Evolutionary conservation across 331 rosid species (phyloP).

Genomic region (Quercus lobata): DNA sequence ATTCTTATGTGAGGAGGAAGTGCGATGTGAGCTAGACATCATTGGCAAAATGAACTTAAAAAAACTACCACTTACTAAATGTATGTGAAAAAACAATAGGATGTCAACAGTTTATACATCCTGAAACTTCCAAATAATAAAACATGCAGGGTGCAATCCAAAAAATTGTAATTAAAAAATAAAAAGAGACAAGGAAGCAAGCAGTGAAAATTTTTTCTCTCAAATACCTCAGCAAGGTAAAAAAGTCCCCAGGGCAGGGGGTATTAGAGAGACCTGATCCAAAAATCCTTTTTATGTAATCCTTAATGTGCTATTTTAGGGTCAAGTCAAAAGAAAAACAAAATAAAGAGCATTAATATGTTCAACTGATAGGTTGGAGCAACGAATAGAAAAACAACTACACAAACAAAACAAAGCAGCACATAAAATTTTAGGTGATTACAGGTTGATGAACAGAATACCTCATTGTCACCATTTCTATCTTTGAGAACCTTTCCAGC

Average conservation of each 20-base stretch:
- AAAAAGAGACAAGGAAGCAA: background rate
- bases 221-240: background rate
- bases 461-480: conserved; percentile 73
- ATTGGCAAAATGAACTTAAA: background rate
- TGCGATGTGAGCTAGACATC: too few species aligned
- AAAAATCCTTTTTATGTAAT: background rate
- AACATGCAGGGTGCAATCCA: background rate
- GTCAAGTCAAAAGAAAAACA: background rate
- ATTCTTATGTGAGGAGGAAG: too few species aligned
- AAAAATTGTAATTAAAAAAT: background rate
- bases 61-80: background rate
- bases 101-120: background rate
- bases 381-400: conserved; percentile 3
- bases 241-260: background rate
- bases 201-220: background rate
- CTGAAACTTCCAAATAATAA: conserved; percentile 1
- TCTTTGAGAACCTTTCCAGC: conserved; percentile 73
- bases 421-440: background rate
- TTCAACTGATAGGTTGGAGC: background rate
- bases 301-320: background rate
- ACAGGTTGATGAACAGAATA: conserved; percentile 23
- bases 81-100: background rate
- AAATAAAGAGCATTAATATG: background rate
- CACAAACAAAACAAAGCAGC: background rate
- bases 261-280: background rate